These are phyloP conservation scores for Aspergillus avenaceus DNA, from an alignment of 495 filamentous ascomycete genomes.

Conservation along the genomic window DNA sequence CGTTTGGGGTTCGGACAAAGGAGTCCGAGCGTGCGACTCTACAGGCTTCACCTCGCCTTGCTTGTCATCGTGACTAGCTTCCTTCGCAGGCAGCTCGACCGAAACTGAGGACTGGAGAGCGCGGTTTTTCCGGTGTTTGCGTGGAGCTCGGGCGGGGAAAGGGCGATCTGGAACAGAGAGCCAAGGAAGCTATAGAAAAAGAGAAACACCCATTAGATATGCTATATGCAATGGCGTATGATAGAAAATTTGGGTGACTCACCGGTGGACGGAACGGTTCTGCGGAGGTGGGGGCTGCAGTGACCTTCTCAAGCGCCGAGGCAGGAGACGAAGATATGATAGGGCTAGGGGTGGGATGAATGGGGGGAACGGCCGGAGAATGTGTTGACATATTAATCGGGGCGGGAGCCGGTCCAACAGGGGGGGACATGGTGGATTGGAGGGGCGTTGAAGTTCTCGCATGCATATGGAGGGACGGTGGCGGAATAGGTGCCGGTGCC, in stretches of 20 bases:
- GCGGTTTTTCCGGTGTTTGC: slow-evolving; percentile 38
- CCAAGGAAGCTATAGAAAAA: slow-evolving; percentile 65
- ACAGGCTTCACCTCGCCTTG: slow-evolving; percentile 15
- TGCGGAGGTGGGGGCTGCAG: slow-evolving; percentile 8
- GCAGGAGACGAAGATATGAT: slow-evolving; percentile 27
- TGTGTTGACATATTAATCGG: slow-evolving; percentile 33
- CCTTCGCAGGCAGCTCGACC: slow-evolving; percentile 50
- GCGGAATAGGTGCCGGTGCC: slow-evolving; percentile 36
- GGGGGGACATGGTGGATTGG: slow-evolving; percentile 40
- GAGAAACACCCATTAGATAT: too few species aligned
- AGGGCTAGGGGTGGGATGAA: slow-evolving; percentile 25
- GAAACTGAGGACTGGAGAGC: slow-evolving; percentile 28
- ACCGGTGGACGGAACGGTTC: slow-evolving; percentile 62
- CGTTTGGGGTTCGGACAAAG: slow-evolving; percentile 59
- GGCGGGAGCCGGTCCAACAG: slow-evolving; percentile 21
- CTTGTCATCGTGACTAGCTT: slow-evolving; percentile 21
- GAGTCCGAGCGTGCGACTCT: slow-evolving; percentile 29
- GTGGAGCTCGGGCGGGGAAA: slow-evolving; percentile 55
- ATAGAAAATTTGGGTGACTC: too few species aligned
- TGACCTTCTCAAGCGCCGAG: slow-evolving; percentile 22
- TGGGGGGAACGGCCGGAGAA: slow-evolving; percentile 23
- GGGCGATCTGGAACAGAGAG: slow-evolving; percentile 62
- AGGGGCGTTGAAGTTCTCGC: slow-evolving; percentile 39
- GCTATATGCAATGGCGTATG: too few species aligned
- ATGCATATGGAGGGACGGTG: slow-evolving; percentile 33